phyloP scores from a whole-genome alignment of 192 early-diverging fungal species.

The Dimargaris xerosporica region DNA sequence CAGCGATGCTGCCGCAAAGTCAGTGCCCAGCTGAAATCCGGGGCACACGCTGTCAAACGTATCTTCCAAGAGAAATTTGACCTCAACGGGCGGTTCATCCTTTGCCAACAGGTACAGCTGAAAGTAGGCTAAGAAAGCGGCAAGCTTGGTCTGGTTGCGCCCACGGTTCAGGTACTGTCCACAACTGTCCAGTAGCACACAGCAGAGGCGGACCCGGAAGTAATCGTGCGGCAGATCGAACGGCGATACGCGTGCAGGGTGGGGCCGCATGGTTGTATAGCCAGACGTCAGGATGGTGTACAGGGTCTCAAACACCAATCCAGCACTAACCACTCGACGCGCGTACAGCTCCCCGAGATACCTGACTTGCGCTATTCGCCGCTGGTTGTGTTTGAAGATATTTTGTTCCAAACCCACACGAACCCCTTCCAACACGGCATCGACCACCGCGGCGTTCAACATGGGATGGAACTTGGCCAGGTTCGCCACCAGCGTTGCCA shows the following conservation, averaged over 20 bases:
- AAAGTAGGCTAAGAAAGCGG: slow-evolving; percentile 64
- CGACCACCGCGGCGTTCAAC: slow-evolving; percentile 80
- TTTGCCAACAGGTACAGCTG: slow-evolving; percentile 87
- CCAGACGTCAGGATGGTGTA: slow-evolving; percentile 73
- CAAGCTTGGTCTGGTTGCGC: slow-evolving; percentile 39
- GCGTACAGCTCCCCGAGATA: slow-evolving; percentile 90
- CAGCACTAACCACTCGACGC: slow-evolving; percentile 68
- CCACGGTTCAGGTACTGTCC: slow-evolving; percentile 68
- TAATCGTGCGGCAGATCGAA: slow-evolving; percentile 75
- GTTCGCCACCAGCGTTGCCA: slow-evolving; percentile 65
- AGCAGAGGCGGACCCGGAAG: slow-evolving; percentile 80
- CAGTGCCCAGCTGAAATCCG: slow-evolving; percentile 12
- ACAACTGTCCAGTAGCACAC: slow-evolving; percentile 76
- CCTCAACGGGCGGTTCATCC: slow-evolving; percentile 63
- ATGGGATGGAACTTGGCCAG: slow-evolving; percentile 67
- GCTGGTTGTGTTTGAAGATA: slow-evolving; percentile 85
- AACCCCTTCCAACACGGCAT: slow-evolving; percentile 71
- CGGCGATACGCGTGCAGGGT: slow-evolving; percentile 32
- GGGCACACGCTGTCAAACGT: slow-evolving; percentile 57
- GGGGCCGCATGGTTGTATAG: slow-evolving; percentile 48
- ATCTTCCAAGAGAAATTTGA: slow-evolving; percentile 72
- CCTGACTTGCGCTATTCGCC: slow-evolving; percentile 58
- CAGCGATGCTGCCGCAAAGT: slow-evolving; percentile 61
- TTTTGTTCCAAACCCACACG: slow-evolving; percentile 85
- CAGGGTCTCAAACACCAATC: slow-evolving; percentile 68